A percentile compares a stretch with the other conserved stretches of the same genome.
phyloP scores from a whole-genome alignment of 2,329 filamentous ascomycete genomes.

The Aspergillus sp. region DNA sequence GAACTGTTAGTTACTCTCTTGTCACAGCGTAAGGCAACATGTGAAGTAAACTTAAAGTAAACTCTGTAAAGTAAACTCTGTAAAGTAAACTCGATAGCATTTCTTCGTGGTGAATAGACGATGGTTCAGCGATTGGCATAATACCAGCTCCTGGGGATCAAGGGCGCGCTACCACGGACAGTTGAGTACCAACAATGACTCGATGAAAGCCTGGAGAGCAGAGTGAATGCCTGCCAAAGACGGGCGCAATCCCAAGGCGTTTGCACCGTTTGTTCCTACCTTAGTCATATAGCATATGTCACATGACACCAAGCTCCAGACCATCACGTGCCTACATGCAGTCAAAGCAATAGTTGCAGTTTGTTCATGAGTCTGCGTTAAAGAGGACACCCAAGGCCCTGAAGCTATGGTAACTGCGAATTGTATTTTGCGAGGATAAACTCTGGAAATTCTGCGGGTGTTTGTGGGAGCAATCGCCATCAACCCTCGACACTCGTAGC shows the following conservation, averaged over 20 bases:
- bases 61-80: too few relatives aligned
- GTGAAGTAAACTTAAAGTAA: too few relatives aligned
- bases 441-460: not conserved
- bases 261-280: not conserved
- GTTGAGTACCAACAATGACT: too few relatives aligned
- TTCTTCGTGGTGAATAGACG: too few relatives aligned
- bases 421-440: not conserved
- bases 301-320: not conserved
- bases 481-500: not conserved
- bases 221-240: too few relatives aligned
- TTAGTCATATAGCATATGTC: not conserved
- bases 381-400: not conserved
- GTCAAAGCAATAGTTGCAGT: not conserved
- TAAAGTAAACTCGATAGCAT: too few relatives aligned
- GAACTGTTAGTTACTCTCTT: too few relatives aligned
- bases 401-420: not conserved
- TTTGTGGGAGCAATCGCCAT: not conserved
- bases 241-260: not conserved
- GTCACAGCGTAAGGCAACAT: too few relatives aligned
- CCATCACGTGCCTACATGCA: not conserved
- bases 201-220: not conserved
- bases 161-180: too few relatives aligned
- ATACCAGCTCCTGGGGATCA: too few relatives aligned
- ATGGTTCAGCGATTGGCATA: too few relatives aligned
- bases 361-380: not conserved